A percentile compares a stretch with the other conserved stretches of the same genome.
Conservation (phyloP, 1,139 yeast genomes). For the Candida glucosophila region DNA sequence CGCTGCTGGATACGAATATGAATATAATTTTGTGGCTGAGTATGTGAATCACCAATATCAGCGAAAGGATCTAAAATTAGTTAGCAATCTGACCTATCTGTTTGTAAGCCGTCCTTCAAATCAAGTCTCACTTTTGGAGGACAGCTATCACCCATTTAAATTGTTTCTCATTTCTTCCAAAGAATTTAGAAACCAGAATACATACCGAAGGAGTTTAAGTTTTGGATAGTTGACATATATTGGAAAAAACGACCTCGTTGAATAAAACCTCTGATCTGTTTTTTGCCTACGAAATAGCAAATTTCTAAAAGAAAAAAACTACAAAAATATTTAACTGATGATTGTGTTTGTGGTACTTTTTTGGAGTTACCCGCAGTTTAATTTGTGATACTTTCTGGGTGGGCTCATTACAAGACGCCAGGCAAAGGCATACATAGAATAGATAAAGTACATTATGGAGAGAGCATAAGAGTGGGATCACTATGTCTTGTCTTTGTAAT, state of each 20-base stretch:
- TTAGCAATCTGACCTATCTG: conserved; percentile 5
- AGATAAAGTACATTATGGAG: no score
- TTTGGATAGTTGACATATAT: conserved; percentile 86
- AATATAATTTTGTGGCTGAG: conserved; percentile 90
- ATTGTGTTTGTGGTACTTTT: conserved; percentile 2
- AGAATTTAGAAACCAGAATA: conserved; percentile 9
- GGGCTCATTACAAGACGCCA: no score
- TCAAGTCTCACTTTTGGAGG: no score
- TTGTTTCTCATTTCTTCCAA: no score
- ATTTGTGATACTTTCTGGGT: no score
- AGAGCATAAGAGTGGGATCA: no score
- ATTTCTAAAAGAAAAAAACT: conserved; percentile 2
- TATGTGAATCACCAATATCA: conserved; percentile 99
- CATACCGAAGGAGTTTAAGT: conserved; percentile 88
- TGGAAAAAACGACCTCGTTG: conserved; percentile 7
- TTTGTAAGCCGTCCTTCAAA: no score
- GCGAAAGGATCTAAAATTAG: conserved; percentile 81
- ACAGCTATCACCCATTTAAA: no score
- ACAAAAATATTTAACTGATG: conserved; percentile 1
- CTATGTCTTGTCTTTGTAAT: no score
- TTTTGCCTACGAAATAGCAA: conserved; percentile 2
- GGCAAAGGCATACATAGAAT: no score
- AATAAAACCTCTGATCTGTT: conserved; percentile 1
- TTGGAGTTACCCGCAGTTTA: no score
- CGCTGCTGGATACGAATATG: conserved; percentile 99